Base-by-base conservation (phyloP, 371 early-diverging fungal genomes). In the Rhizopus arrhizus region DNA sequence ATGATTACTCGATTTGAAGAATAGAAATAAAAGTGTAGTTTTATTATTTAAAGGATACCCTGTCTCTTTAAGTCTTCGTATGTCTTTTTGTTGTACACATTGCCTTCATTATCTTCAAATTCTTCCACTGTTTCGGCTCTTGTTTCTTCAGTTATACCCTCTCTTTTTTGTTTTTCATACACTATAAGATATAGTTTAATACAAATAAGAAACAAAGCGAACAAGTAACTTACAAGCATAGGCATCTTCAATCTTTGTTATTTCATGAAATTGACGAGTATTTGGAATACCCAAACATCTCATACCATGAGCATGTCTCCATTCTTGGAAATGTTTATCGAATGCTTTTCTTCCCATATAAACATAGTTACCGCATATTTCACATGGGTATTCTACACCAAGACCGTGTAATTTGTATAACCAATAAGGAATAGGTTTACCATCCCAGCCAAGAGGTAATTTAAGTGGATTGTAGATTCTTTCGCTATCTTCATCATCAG, bases 391-490 rank as follows among this genome's bases (percentile, higher is more conserved):
- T 66, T 95, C 92, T 38, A 95, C 91, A 11, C 95, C 95, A 50
- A 99, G 73, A 7, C 99, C 99, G 70, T 97, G 98, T 52, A 97
- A 81, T 73, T 97, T 98, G 81, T 93, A 99, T 33, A 99, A 81
- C 99, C 99, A 99, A 72, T 91, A 96, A 10, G 99, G 99, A 73
- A 99, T 99, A 12, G 98, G 98, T 67, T 99, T 99, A 38, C 98
- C 99, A 68, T 98, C 99, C 97, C 97, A 97, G 9, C 97, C 99
- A 43, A 98, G 71, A 6, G 98, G 98, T 49, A 98, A 74, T 61
- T 97, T 97, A 16, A 97, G 82, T 12, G 99, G 99, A 68, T 98
- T 98, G 73, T 98, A 97, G 33, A 95, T 88, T 64, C 85, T 85
- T 59, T 95, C 95, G 15, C 91, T 92, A 50, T 94, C 90, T 12